A percentile compares a stretch with the other conserved stretches of the same genome.
Evolutionary conservation across 495 filamentous ascomycete genomes (phyloP).

Genomic region (Neurospora sp.): DNA sequence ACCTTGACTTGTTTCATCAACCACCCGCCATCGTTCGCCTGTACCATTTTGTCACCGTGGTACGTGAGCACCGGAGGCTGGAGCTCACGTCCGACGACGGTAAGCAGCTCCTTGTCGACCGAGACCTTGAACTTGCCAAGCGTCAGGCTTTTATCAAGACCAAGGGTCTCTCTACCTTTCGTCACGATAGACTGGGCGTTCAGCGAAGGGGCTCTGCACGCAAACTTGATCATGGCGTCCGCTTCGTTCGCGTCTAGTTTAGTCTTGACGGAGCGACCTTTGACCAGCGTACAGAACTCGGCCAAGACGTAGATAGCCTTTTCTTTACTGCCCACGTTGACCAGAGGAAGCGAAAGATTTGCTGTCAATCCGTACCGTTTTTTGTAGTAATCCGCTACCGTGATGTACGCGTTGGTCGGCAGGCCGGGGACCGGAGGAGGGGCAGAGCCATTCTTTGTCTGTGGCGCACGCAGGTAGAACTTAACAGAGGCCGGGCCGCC

Average conservation of each 20-base stretch:
- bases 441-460: background rate
- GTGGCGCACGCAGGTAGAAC: slow-evolving; percentile 13
- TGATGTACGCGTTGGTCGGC: slow-evolving; percentile 10
- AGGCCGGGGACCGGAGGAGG: slow-evolving; percentile 2
- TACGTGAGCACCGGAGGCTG: slow-evolving; percentile 45
- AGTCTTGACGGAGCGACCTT: slow-evolving; percentile 51
- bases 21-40: slow-evolving; percentile 26
- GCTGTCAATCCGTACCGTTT: slow-evolving; percentile 10
- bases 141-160: slow-evolving; percentile 24
- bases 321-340: slow-evolving; percentile 55
- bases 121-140: slow-evolving; percentile 46
- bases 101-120: slow-evolving; percentile 45
- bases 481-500: slow-evolving; percentile 6
- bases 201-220: slow-evolving; percentile 50
- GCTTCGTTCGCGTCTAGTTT: slow-evolving; percentile 50
- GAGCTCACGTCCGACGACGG: slow-evolving; percentile 55
- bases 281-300: slow-evolving; percentile 53
- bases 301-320: slow-evolving; percentile 56
- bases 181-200: slow-evolving; percentile 59
- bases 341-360: slow-evolving; percentile 42
- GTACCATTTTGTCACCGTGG: slow-evolving; percentile 4
- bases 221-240: slow-evolving; percentile 54
- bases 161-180: slow-evolving; percentile 35
- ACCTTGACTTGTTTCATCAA: slow-evolving; percentile 26
- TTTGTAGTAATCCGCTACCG: slow-evolving; percentile 25